Percentiles rank a stretch among this genome's conserved stretches.
phyloP scores from a whole-genome alignment of 768 basidiomycete species.

The Baorangia bicolor region DNA sequence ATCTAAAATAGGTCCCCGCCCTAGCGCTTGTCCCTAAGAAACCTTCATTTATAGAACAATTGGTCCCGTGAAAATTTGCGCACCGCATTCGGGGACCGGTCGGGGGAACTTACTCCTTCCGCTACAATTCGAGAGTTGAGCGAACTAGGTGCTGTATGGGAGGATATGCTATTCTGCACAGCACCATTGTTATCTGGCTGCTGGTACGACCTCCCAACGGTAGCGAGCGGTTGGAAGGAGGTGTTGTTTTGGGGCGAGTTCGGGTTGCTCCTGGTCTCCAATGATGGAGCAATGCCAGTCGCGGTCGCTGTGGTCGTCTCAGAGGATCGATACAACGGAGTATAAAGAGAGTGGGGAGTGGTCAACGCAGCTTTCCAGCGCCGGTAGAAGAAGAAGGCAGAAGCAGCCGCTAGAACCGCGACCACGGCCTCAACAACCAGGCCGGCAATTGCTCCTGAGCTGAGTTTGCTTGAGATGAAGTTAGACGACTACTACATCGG shows the following conservation, averaged over 20 bases:
- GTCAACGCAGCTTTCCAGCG: slow-evolving; percentile 20
- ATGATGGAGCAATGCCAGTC: slow-evolving; percentile 8
- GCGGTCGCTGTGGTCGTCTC: not conserved
- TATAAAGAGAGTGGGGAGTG: not conserved
- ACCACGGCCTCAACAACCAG: slow-evolving; percentile 15
- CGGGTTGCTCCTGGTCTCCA: slow-evolving; percentile 2
- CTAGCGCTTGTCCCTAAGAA: slow-evolving; percentile 2
- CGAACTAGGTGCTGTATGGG: not conserved
- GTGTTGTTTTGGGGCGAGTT: not conserved
- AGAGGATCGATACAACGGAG: slow-evolving; percentile 1
- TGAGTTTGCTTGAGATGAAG: slow-evolving; percentile 9
- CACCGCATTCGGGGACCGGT: slow-evolving; percentile 7
- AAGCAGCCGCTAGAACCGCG: slow-evolving; percentile 13
- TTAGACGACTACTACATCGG: not conserved
- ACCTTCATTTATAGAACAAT: not conserved
- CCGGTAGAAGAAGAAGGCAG: slow-evolving; percentile 21
- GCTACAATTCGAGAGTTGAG: not conserved
- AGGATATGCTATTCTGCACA: not conserved
- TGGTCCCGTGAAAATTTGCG: not conserved
- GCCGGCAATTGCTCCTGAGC: slow-evolving; percentile 25
- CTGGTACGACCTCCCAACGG: not conserved
- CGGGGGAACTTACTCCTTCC: not conserved
- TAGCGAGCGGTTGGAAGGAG: not conserved
- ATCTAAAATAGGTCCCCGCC: slow-evolving; percentile 8
- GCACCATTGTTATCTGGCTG: not conserved